Evolutionary conservation across 176 grass and related monocot species (phyloP).

Genomic region (Aegilops sharonensis): DNA sequence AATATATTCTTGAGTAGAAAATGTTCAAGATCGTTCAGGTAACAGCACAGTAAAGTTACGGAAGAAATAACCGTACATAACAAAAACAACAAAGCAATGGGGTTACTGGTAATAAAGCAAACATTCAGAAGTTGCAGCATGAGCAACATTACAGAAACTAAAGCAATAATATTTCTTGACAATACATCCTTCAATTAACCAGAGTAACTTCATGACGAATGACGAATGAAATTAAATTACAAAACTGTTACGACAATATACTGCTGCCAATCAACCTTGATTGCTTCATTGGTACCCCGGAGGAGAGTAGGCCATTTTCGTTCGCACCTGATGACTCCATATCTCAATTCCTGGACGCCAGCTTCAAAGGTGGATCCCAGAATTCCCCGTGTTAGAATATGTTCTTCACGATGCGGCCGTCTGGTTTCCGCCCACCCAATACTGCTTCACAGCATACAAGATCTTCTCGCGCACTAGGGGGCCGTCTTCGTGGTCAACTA

Average conservation of each 20-base stretch:
- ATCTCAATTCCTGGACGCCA: background rate
- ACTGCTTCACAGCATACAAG: slow-evolving; percentile 73
- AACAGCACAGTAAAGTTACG: background rate
- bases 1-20: background rate
- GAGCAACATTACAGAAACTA: background rate
- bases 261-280: background rate
- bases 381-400: slow-evolving; percentile 13
- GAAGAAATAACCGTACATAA: too few species aligned
- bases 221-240: slow-evolving; percentile 19
- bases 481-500: slow-evolving; percentile 80
- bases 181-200: slow-evolving; percentile 12
- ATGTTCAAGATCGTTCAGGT: background rate
- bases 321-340: background rate
- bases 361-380: slow-evolving; percentile 14
- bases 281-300: background rate
- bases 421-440: slow-evolving; percentile 77
- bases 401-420: slow-evolving; percentile 50
- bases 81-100: background rate
- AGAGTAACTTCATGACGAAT: background rate
- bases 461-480: slow-evolving; percentile 60
- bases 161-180: background rate
- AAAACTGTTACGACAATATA: slow-evolving; percentile 38
- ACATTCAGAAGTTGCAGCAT: background rate
- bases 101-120: background rate
- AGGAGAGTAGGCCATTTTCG: background rate